Evolutionary conservation across 345 rosid species (phyloP).

Genomic region (Euphorbia peplus): DNA sequence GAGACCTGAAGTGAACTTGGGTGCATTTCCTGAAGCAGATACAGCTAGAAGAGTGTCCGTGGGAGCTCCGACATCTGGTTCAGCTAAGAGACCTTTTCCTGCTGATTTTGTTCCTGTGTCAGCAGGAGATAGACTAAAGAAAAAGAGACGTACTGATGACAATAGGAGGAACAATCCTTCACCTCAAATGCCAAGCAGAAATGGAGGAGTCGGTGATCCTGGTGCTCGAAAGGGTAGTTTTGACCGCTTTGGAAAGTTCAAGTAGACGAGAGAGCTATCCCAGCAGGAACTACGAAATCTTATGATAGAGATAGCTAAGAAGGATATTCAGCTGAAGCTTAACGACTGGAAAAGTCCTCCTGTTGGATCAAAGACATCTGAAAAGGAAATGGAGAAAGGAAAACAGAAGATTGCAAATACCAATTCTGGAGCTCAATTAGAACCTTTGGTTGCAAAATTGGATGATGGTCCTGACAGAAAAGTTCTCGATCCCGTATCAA

Average conservation of each 20-base stretch:
- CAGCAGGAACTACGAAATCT: conserved; percentile 26
- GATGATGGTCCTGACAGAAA: conserved; percentile 13
- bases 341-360: conserved; percentile 13
- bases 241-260: conserved; percentile 17
- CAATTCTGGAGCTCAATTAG: conserved; percentile 18
- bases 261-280: conserved; percentile 19
- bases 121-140: conserved; percentile 21
- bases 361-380: neutral
- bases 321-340: conserved; percentile 30
- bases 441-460: conserved; percentile 17
- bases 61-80: conserved; percentile 12
- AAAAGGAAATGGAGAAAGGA: conserved; percentile 18
- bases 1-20: conserved; percentile 13
- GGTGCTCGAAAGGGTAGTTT: conserved; percentile 9
- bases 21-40: conserved; percentile 20
- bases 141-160: conserved; percentile 27
- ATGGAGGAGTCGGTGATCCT: conserved; percentile 12
- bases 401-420: conserved; percentile 17
- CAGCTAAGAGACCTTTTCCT: conserved; percentile 11
- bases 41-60: conserved; percentile 6
- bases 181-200: conserved; percentile 13
- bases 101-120: conserved; percentile 12
- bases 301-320: conserved; percentile 38
- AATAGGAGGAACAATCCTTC: neutral
- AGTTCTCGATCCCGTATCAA: conserved; percentile 20